Evolutionary conservation across 1,284 basidiomycete species (phyloP), one percentile per base, ranked within the genome.

Genomic region (Inonotus hispidus): DNA sequence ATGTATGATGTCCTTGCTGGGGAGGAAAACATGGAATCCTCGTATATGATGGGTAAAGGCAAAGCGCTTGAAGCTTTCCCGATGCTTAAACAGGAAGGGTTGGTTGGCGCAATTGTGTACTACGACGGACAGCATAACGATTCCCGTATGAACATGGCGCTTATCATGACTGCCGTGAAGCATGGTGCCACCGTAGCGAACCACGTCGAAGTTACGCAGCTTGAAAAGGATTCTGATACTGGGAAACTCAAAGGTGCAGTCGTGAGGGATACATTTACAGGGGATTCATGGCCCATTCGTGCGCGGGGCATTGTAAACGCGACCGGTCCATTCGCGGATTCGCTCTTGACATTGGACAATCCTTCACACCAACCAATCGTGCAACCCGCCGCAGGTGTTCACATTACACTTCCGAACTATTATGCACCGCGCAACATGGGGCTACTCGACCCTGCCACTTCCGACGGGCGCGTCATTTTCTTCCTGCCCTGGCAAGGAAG

Each of bases 121-220:
- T 98, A 98, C 67, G 96, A 99, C 70, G 91, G 95, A 56, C 96
- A 98, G 78, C 96, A 99, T 77, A 99, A 98, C 70, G 96, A 99
- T 71, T 90, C 96, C 4, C 85, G 96, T 39, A 99, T 99, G 96
- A 98, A 98, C 76, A 86, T 98, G 59, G 93, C 95, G 1, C 82
- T 95, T 56, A 81, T 95, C 68, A 87, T 98, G 84, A 98, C 92
- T 4, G 96, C 96, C 7, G 93, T 98, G 47, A 92, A 94, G 70
- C 87, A 93, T 64, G 96, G 96, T 45, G 95, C 95, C 1, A 83
- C 86, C 5, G 88, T 91, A 11, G 87, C 90, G 53, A 99, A 99
- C 78, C 93, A 98, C 76, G 87, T 86, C 70, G 91, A 95, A 70
- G 94, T 98, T 52, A 87, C 85, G 11, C 74, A 79, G 16, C 79